Evolutionary conservation across 208 protist species (phyloP).

Genomic region (Acanthamoeba triangularis): DNA sequence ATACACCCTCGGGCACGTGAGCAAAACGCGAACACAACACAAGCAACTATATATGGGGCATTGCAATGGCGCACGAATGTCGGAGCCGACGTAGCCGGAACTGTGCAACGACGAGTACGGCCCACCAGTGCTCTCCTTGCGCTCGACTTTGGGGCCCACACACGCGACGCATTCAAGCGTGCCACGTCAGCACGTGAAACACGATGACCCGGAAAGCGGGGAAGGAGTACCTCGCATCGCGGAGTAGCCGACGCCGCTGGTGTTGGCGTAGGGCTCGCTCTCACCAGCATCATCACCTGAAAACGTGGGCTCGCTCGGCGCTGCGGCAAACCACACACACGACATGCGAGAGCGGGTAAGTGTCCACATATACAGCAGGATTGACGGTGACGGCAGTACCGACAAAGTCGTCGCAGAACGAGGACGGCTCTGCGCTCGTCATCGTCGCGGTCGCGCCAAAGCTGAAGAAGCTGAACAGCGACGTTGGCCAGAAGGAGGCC

Average conservation of each 20-base stretch:
- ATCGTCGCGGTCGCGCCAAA: background rate
- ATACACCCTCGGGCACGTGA: background rate
- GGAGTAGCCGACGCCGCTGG: background rate
- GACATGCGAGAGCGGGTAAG: background rate
- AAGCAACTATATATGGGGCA: background rate
- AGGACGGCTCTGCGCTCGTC: background rate
- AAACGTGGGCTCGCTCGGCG: conserved; percentile 25
- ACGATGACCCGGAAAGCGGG: no score
- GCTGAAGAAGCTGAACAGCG: background rate
- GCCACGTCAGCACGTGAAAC: background rate
- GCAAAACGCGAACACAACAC: no score
- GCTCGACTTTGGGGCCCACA: background rate
- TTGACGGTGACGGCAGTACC: background rate
- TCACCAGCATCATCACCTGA: background rate
- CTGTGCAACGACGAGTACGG: conserved; percentile 7
- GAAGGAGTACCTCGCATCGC: background rate
- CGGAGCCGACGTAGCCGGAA: background rate
- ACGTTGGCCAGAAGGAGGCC: background rate
- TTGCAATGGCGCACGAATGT: background rate
- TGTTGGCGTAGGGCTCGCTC: background rate
- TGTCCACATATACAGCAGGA: background rate
- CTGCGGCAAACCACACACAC: background rate
- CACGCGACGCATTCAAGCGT: background rate
- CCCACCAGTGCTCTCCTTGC: background rate
- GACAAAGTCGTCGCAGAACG: background rate